Evolutionary conservation across 2,329 filamentous ascomycete genomes (phyloP), one percentile per base, ranked within the genome.

Genomic region (Hortaea werneckii): DNA sequence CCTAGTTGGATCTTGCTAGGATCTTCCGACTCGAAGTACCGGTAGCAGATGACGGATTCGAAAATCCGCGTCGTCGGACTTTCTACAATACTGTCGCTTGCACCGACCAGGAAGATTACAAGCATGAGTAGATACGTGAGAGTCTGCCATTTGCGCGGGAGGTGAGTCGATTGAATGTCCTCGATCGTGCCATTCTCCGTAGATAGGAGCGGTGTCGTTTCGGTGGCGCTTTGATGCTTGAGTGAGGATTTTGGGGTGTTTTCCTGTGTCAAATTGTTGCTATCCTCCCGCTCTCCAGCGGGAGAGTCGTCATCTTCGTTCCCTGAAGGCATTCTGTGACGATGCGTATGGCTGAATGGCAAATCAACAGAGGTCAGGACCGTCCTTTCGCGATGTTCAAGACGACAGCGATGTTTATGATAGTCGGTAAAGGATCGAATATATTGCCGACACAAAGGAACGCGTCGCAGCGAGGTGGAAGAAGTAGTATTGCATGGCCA

Each of bases 1-100:
- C 52, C 54, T 5, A 59, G 44, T 43, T 40, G 50, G 6, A 64
- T 42, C 40, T 60, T 53, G 29, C 52, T 52, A 0, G 67, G 58
- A 26, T 64, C 54, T 39, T 68, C 59, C 2, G 67, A 61, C 5
- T 72, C 68, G 51, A 71, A 74, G 49, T 71, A 66, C 11, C 65
- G 55, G 26, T 71, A 70, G 58, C 77, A 80, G 39, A 77, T 69
- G 40, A 78, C 68, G 43, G 69, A 66, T 56, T 80, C 77, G 51
- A 74, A 68, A 42, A 79, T 67, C 44, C 72, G 70, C 42, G 69
- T 72, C 39, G 62, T 56, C 0, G 76, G 72, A 3, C 74, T 65
- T 29, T 58, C 56, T 12, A 49, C 13, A 44, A 65, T 50, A 58
- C 64, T 45, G 62, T 66, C 55, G 48, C 67, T 69, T 9, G 71